phyloP scores from a whole-genome alignment of 1,284 basidiomycete species.

The Marasmius oreades region DNA sequence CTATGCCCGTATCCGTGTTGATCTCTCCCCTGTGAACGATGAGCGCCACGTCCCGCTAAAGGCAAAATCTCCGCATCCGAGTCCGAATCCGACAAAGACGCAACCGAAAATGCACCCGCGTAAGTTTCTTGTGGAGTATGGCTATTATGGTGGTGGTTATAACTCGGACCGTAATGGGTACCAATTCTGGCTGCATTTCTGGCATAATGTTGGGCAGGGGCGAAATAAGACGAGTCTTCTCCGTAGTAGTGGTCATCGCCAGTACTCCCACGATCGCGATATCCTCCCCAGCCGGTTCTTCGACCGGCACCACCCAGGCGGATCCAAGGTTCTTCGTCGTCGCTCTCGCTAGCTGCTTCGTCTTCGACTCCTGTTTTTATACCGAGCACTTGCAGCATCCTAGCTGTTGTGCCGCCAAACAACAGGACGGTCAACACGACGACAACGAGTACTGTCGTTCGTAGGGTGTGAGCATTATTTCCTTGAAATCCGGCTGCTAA shows the following conservation, averaged over 20 bases:
- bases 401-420: slow-evolving; percentile 94
- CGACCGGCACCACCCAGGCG: slow-evolving; percentile 25
- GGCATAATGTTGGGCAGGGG: slow-evolving; percentile 31
- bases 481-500: slow-evolving; percentile 95
- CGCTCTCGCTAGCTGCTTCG: slow-evolving; percentile 77
- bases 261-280: slow-evolving; percentile 28
- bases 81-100: slow-evolving; percentile 65
- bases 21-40: slow-evolving; percentile 5
- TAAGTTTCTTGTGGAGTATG: slow-evolving; percentile 28
- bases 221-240: slow-evolving; percentile 39
- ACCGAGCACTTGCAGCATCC: slow-evolving; percentile 97
- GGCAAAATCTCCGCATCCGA: slow-evolving; percentile 81
- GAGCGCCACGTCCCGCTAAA: slow-evolving; percentile 48
- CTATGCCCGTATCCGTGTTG: slow-evolving; percentile 6
- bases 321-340: slow-evolving; percentile 58
- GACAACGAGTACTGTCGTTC: slow-evolving; percentile 93
- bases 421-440: slow-evolving; percentile 94
- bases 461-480: slow-evolving; percentile 84
- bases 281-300: slow-evolving; percentile 20
- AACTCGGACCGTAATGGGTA: slow-evolving; percentile 44
- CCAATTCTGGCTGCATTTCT: slow-evolving; percentile 41
- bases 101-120: slow-evolving; percentile 47
- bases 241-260: slow-evolving; percentile 45
- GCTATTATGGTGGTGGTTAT: slow-evolving; percentile 62
- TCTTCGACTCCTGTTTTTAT: slow-evolving; percentile 96